phyloP scores from a whole-genome alignment of 441 rosid genomes.

The Brassica balearica region DNA sequence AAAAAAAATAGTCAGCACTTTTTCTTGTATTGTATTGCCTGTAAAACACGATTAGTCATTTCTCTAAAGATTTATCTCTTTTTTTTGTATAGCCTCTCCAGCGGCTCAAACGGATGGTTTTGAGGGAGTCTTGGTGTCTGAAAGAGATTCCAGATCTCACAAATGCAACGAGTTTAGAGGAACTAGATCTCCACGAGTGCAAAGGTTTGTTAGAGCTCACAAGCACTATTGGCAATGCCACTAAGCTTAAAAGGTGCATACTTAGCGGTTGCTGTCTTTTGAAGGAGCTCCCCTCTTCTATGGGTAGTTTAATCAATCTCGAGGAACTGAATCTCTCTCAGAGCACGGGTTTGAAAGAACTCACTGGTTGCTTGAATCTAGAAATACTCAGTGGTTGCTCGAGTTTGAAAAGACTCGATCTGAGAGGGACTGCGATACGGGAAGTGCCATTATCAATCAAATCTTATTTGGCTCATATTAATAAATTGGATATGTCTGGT shows the following conservation, averaged over 20 bases:
- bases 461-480: too few relatives aligned
- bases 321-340: not conserved
- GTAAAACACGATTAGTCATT: not conserved
- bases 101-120: slow-evolving; percentile 14
- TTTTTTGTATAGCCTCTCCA: slow-evolving; percentile 27
- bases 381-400: not conserved
- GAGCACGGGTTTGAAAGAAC: not conserved
- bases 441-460: too few relatives aligned
- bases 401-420: not conserved
- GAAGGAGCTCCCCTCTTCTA: not conserved
- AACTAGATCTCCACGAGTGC: not conserved
- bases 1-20: not conserved
- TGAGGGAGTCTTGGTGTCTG: not conserved
- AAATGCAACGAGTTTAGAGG: slow-evolving; percentile 1
- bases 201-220: slow-evolving; percentile 9
- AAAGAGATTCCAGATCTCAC: slow-evolving; percentile 38
- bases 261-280: slow-evolving; percentile 30
- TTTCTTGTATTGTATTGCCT: not conserved
- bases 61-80: not conserved
- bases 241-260: not conserved
- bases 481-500: too few relatives aligned
- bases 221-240: slow-evolving; percentile 18
- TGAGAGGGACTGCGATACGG: slow-evolving; percentile 16
- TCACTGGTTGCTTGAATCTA: not conserved
- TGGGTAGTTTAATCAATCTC: slow-evolving; percentile 7